Conservation (phyloP, 2,329 filamentous ascomycete species). For the Diaporthe ampelina region DNA sequence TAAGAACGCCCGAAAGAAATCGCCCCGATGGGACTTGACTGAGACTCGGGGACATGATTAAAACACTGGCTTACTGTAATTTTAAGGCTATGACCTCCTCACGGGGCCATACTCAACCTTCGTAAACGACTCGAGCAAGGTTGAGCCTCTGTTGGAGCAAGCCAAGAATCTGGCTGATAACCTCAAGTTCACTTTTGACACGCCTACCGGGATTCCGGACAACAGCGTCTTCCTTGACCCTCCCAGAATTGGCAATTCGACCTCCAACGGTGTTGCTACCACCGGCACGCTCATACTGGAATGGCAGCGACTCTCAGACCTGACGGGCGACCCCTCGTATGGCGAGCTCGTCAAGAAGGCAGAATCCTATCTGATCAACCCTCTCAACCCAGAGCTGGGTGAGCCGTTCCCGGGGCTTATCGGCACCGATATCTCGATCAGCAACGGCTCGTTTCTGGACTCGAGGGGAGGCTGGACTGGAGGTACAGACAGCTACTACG, state of each 20-base stretch:
- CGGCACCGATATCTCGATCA: slow-evolving; percentile 75
- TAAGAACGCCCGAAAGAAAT: slow-evolving; percentile 44
- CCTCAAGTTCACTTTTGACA: slow-evolving; percentile 84
- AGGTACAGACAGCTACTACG: slow-evolving; percentile 85
- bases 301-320: slow-evolving; percentile 84
- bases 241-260: slow-evolving; percentile 61
- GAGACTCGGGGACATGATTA: not conserved
- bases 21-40: no score
- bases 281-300: slow-evolving; percentile 85
- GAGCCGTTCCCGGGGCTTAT: slow-evolving; percentile 85
- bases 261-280: slow-evolving; percentile 80
- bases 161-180: slow-evolving; percentile 78
- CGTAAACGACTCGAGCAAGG: slow-evolving; percentile 57
- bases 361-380: slow-evolving; percentile 78
- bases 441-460: slow-evolving; percentile 76
- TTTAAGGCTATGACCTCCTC: slow-evolving; percentile 77
- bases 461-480: slow-evolving; percentile 81
- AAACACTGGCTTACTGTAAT: slow-evolving; percentile 20
- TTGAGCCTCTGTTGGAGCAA: slow-evolving; percentile 75
- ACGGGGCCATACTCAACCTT: slow-evolving; percentile 73
- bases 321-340: slow-evolving; percentile 78
- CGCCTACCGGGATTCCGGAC: slow-evolving; percentile 79
- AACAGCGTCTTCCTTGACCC: slow-evolving; percentile 75
- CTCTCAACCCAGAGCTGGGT: slow-evolving; percentile 67
- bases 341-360: slow-evolving; percentile 75